Evolutionary conservation across 768 basidiomycete species (phyloP).

Genomic region (Mycena leptocephala): DNA sequence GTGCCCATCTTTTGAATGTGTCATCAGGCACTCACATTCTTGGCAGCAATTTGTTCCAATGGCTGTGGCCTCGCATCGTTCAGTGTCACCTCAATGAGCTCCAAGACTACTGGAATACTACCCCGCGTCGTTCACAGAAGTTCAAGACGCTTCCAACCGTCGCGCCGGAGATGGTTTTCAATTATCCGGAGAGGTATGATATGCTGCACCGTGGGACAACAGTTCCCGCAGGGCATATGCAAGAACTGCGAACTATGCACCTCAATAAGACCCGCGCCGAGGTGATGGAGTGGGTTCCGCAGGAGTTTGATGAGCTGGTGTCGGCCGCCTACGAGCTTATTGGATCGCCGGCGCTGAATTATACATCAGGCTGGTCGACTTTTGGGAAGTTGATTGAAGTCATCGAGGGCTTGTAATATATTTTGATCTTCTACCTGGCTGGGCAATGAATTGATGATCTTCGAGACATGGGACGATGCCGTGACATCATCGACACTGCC

Average conservation of each 20-base stretch:
- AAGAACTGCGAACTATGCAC: background rate
- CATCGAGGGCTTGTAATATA: background rate
- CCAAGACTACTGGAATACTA: background rate
- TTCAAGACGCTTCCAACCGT: background rate
- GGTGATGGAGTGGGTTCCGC: background rate
- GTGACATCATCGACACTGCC: no score
- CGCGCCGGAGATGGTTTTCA: background rate
- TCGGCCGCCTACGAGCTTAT: background rate
- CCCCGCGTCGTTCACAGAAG: background rate
- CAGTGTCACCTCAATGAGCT: background rate
- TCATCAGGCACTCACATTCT: background rate
- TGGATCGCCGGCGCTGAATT: background rate
- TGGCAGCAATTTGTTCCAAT: background rate
- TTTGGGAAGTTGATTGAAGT: slow-evolving; percentile 78
- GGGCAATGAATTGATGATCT: no score
- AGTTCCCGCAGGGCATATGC: background rate
- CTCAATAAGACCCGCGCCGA: background rate
- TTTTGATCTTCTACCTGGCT: no score
- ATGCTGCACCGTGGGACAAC: background rate
- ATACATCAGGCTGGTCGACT: background rate
- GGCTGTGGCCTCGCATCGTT: slow-evolving; percentile 55
- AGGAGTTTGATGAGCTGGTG: background rate
- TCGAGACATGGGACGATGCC: no score
- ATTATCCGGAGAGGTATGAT: background rate
- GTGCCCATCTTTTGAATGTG: background rate